Conservation (phyloP, 2,329 filamentous ascomycete species). For the Cladophialophora psammophila region DNA sequence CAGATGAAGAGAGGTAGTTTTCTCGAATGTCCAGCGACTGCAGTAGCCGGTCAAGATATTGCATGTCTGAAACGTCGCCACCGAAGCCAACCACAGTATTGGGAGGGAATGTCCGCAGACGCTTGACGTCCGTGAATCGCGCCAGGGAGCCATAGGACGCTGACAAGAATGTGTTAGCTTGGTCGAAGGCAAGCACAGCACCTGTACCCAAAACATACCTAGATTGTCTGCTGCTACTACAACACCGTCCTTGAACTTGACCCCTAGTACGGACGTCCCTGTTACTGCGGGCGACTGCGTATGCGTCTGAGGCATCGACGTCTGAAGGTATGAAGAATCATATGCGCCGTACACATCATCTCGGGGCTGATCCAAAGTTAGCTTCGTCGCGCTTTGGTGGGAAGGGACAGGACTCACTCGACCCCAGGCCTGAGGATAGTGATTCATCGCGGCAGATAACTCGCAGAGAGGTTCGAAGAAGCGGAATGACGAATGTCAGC, state of each 20-base stretch:
- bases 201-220: slow-evolving; percentile 61
- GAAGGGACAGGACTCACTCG: slow-evolving; percentile 58
- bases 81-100: slow-evolving; percentile 89
- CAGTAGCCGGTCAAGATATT: slow-evolving; percentile 92
- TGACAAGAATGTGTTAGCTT: slow-evolving; percentile 48
- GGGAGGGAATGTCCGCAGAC: slow-evolving; percentile 86
- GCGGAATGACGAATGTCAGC: not conserved
- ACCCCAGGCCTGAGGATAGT: slow-evolving; percentile 71
- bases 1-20: slow-evolving; percentile 71
- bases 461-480: not conserved
- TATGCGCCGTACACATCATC: slow-evolving; percentile 97
- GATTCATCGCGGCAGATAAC: slow-evolving; percentile 61
- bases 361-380: slow-evolving; percentile 73
- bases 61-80: slow-evolving; percentile 98
- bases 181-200: slow-evolving; percentile 6
- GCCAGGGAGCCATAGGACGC: slow-evolving; percentile 97
- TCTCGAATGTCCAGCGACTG: slow-evolving; percentile 86
- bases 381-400: slow-evolving; percentile 19
- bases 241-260: slow-evolving; percentile 96
- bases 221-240: slow-evolving; percentile 97
- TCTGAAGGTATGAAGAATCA: slow-evolving; percentile 82
- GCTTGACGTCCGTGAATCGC: slow-evolving; percentile 95
- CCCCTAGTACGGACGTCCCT: slow-evolving; percentile 90
- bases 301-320: slow-evolving; percentile 75
- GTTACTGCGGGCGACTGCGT: slow-evolving; percentile 94